Evolutionary conservation across 176 grass and related monocot genomes (phyloP).

Genomic region (Luzula sylvatica): DNA sequence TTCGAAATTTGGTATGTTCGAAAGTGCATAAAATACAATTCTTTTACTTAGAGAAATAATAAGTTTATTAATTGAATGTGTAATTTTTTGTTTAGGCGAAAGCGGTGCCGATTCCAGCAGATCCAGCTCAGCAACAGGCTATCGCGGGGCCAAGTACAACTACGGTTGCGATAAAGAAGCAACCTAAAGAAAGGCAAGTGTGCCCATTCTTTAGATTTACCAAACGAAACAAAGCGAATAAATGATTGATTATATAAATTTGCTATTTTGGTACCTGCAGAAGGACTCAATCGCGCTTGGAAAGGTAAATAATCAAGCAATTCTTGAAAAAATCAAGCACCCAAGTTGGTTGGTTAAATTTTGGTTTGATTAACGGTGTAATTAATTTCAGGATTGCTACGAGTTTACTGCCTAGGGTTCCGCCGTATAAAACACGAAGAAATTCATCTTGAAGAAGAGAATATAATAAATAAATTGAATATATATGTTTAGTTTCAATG

Average conservation of each 20-base stretch:
- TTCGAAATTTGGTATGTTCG: constrained; percentile 56
- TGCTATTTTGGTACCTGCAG: constrained; percentile 44
- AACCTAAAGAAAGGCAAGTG: constrained; percentile 46
- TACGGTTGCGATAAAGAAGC: not conserved
- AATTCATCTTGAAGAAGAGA: constrained; percentile 12
- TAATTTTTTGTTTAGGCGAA: constrained; percentile 33
- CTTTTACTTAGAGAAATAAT: not conserved
- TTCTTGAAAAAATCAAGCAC: constrained; percentile 5
- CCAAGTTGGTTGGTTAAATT: not conserved
- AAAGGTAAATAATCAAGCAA: constrained; percentile 35
- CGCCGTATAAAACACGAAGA: not conserved
- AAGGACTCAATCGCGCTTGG: constrained; percentile 39
- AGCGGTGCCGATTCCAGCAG: constrained; percentile 15
- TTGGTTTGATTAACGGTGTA: not conserved
- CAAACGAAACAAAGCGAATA: constrained; percentile 27
- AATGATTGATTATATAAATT: constrained; percentile 35
- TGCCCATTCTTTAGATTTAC: constrained; percentile 41
- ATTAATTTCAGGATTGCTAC: constrained; percentile 43
- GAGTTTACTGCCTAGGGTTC: constrained; percentile 22
- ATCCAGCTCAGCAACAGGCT: constrained; percentile 13
- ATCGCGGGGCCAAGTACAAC: no score
- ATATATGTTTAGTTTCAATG: not conserved
- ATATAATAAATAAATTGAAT: not conserved
- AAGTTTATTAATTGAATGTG: not conserved
- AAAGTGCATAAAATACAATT: not conserved